phyloP scores from a whole-genome alignment of 345 rosid genomes.

The Bretschneidera sinensis region DNA sequence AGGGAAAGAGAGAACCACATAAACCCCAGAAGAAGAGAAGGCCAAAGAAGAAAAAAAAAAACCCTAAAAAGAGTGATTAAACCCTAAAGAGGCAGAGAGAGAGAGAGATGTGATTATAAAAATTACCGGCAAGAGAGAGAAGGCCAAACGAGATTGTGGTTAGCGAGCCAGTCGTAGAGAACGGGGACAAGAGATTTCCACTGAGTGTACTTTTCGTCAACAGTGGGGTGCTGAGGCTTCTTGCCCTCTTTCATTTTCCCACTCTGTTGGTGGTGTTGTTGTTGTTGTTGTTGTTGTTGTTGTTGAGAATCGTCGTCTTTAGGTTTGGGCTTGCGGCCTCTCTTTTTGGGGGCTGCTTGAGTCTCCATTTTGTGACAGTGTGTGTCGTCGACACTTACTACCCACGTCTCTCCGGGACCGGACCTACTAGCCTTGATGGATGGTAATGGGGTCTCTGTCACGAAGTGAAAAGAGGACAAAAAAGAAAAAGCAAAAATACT shows the following conservation, averaged over 20 bases:
- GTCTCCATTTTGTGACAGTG: constrained; percentile 27
- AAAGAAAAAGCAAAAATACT: too few relatives aligned
- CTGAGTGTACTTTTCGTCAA: constrained; percentile 86
- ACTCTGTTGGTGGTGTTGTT: constrained; percentile 28
- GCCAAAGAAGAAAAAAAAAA: background rate
- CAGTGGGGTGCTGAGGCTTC: constrained; percentile 46
- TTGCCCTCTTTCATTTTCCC: constrained; percentile 37
- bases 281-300: too few relatives aligned
- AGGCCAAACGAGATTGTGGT: constrained; percentile 99
- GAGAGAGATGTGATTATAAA: too few relatives aligned
- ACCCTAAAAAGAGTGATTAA: constrained; percentile 3
- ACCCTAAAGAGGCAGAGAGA: constrained; percentile 25
- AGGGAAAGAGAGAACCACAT: background rate
- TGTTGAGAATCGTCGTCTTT: constrained; percentile 51
- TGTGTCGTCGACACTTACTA: constrained; percentile 2
- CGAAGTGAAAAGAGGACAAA: background rate
- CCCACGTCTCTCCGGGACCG: constrained; percentile 6
- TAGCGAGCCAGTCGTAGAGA: constrained; percentile 98
- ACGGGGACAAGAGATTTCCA: constrained; percentile 96
- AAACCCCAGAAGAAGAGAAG: background rate
- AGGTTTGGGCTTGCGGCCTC: constrained; percentile 90
- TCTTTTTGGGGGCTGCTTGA: constrained; percentile 58
- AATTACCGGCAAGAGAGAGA: constrained; percentile 98
- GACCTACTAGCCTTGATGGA: constrained; percentile 3
- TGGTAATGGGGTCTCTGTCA: background rate